Percentiles rank a stretch among this genome's conserved stretches.
Evolutionary conservation across 2,329 filamentous ascomycete species (phyloP).

Genomic region (Dactylellina drechsleri): DNA sequence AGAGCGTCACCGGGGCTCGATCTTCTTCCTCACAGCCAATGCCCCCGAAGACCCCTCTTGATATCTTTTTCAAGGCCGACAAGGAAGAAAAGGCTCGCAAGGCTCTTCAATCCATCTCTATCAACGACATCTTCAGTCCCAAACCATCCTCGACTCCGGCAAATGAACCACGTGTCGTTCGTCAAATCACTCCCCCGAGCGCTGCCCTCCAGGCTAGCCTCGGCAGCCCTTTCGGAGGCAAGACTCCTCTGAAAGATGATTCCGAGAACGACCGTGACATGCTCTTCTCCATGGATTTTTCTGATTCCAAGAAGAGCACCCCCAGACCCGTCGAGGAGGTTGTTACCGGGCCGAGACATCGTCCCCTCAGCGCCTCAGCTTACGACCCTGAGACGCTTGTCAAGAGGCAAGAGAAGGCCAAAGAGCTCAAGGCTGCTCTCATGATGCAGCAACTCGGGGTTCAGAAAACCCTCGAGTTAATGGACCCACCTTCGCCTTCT

Average conservation of each 20-base stretch:
- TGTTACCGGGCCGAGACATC: slow-evolving; percentile 41
- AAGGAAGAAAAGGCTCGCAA: slow-evolving; percentile 76
- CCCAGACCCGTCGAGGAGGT: slow-evolving; percentile 43
- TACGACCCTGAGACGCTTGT: slow-evolving; percentile 49
- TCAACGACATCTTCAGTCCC: slow-evolving; percentile 54
- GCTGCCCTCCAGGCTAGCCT: slow-evolving; percentile 39
- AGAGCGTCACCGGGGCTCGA: slow-evolving; percentile 61
- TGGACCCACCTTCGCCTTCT: slow-evolving; percentile 36
- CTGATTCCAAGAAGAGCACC: slow-evolving; percentile 34
- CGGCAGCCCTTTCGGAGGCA: slow-evolving; percentile 46
- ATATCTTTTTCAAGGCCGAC: slow-evolving; percentile 89
- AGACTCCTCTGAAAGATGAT: slow-evolving; percentile 28
- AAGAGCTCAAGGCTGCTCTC: slow-evolving; percentile 41
- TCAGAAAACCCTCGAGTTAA: slow-evolving; percentile 18
- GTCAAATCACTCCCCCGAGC: slow-evolving; percentile 49
- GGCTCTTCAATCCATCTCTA: slow-evolving; percentile 29
- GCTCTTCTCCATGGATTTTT: slow-evolving; percentile 48
- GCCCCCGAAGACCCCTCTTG: slow-evolving; percentile 69
- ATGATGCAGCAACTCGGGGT: slow-evolving; percentile 30
- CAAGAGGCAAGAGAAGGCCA: slow-evolving; percentile 50
- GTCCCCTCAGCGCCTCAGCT: slow-evolving; percentile 40
- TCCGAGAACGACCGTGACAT: slow-evolving; percentile 39
- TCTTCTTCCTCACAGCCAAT: slow-evolving; percentile 54
- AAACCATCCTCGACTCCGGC: slow-evolving; percentile 54
- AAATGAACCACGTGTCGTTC: slow-evolving; percentile 38